Evolutionary conservation across 139 green algal species (phyloP).

Genomic region (Auxenochlorella protothecoides): DNA sequence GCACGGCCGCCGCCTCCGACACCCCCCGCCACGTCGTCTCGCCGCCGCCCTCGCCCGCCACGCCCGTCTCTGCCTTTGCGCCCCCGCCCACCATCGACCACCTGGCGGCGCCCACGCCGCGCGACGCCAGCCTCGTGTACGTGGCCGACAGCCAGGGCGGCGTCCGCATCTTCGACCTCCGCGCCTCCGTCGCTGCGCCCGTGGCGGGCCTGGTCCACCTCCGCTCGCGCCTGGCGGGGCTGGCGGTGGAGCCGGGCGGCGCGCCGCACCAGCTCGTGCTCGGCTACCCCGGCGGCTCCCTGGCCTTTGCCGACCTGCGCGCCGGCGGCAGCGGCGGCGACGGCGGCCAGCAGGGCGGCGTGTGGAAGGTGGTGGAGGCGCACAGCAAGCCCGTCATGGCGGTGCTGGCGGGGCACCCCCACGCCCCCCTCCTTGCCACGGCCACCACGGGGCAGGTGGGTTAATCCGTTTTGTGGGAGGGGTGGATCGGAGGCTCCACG

Average conservation of each 20-base stretch:
- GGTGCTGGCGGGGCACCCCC: conserved; percentile 58
- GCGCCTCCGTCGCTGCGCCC: conserved; percentile 19
- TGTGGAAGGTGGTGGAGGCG: conserved; percentile 55
- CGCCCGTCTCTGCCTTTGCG: neutral
- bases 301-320: conserved; percentile 64
- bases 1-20: too few species aligned
- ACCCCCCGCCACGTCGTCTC: neutral
- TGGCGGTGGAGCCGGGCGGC: conserved; percentile 57
- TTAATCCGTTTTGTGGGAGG: neutral
- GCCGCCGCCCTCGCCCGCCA: too few species aligned
- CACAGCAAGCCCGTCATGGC: conserved; percentile 60
- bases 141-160: conserved; percentile 34
- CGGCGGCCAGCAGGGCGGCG: conserved; percentile 9
- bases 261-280: conserved; percentile 38
- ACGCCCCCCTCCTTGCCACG: conserved; percentile 73
- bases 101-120: conserved; percentile 13
- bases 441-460: conserved; percentile 48
- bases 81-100: conserved; percentile 7
- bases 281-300: conserved; percentile 40
- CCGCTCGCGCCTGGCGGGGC: conserved; percentile 19
- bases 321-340: neutral
- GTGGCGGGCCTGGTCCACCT: conserved; percentile 28
- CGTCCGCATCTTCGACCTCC: conserved; percentile 64
- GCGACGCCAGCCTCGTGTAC: conserved; percentile 39
- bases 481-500: neutral